Percentiles rank a stretch among this genome's conserved stretches.
Evolutionary conservation across 306 rosid genomes (phyloP).

Genomic region (Pyrus communis): DNA sequence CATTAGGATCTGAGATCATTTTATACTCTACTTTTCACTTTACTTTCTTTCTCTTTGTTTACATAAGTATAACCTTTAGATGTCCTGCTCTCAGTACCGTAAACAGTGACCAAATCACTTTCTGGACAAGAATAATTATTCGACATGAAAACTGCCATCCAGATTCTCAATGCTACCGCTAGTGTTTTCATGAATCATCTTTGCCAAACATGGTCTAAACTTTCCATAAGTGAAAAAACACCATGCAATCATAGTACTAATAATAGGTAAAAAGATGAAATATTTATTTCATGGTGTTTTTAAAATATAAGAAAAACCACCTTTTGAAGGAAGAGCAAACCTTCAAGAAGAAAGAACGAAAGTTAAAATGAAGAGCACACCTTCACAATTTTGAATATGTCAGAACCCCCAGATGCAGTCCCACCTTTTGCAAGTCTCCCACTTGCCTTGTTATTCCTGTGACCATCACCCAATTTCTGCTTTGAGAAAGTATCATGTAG

Average conservation of each 20-base stretch:
- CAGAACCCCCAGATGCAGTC: slow-evolving; percentile 66
- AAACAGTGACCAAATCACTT: background rate
- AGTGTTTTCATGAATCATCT: background rate
- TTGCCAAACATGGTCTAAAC: background rate
- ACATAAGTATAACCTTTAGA: background rate
- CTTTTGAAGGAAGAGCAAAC: background rate
- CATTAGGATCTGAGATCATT: background rate
- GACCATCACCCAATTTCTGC: slow-evolving; percentile 47
- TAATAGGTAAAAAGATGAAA: background rate
- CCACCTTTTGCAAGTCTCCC: slow-evolving; percentile 65
- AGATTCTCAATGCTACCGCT: background rate
- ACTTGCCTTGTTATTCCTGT: slow-evolving; percentile 44
- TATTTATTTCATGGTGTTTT: no score
- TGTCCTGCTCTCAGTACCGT: background rate
- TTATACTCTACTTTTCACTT: background rate
- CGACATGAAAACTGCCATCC: background rate
- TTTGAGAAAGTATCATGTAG: slow-evolving; percentile 61
- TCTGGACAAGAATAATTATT: background rate
- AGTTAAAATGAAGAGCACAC: slow-evolving; percentile 24
- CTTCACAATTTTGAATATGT: slow-evolving; percentile 89
- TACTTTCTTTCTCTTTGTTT: background rate
- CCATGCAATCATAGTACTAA: background rate
- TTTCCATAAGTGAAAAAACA: background rate
- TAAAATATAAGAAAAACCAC: background rate
- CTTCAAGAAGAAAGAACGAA: background rate